Conservation (phyloP, 2,329 filamentous ascomycete genomes). For the Ilyonectria mors-panacis region DNA sequence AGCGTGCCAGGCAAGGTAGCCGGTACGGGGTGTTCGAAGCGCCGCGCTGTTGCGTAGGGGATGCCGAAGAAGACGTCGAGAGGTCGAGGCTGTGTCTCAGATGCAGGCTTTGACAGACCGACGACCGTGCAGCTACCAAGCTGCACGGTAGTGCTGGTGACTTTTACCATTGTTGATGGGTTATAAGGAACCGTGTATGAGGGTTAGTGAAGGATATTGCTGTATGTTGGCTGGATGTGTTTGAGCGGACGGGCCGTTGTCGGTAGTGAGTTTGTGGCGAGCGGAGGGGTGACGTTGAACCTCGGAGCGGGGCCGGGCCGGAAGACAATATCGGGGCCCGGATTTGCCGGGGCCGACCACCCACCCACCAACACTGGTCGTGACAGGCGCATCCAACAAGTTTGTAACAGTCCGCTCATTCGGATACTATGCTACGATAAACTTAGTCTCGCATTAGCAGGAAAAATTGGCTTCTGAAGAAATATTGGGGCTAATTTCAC, state of each 20-base stretch:
- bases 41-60: conserved; percentile 64
- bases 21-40: conserved; percentile 59
- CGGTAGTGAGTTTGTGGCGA: not conserved
- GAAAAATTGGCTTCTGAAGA: not conserved
- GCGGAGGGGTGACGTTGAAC: conserved; percentile 7
- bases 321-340: not conserved
- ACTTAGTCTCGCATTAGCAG: not conserved
- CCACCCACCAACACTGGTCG: not conserved
- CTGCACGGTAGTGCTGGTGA: conserved; percentile 27
- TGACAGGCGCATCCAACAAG: not conserved
- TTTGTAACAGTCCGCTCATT: no score
- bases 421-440: no score
- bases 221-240: not conserved
- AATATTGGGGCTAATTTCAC: not conserved
- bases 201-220: no score
- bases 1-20: conserved; percentile 37
- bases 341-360: conserved; percentile 1
- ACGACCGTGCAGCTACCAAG: conserved; percentile 44
- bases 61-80: conserved; percentile 66
- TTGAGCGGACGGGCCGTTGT: not conserved
- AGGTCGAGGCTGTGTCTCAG: conserved; percentile 53
- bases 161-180: not conserved
- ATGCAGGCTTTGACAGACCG: conserved; percentile 42
- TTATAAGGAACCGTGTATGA: not conserved
- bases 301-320: conserved; percentile 25